phyloP scores from a whole-genome alignment of 2,329 filamentous ascomycete species.

The Colletotrichum sidae region DNA sequence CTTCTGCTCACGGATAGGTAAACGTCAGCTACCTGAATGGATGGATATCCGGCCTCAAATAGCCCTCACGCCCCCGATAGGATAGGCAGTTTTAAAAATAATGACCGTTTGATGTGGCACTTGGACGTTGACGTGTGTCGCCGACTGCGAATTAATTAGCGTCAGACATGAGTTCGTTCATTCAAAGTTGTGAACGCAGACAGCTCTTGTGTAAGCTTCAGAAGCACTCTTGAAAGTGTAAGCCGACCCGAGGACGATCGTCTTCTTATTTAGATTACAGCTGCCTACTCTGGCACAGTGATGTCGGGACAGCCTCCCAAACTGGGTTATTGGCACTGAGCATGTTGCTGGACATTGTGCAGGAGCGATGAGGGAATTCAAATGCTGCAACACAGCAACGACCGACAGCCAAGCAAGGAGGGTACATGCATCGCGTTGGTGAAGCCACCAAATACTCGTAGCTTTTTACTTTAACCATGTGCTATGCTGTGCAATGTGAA shows the following conservation, averaged over 20 bases:
- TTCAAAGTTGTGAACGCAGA: background rate
- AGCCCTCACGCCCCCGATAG: conserved; percentile 2
- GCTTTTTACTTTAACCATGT: no score
- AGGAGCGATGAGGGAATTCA: conserved; percentile 4
- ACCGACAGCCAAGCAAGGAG: background rate
- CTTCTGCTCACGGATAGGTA: no score
- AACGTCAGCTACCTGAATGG: no score
- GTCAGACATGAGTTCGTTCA: background rate
- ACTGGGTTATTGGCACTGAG: background rate
- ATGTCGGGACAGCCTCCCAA: background rate
- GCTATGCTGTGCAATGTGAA: background rate
- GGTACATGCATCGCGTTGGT: background rate
- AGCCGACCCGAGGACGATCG: conserved; percentile 10
- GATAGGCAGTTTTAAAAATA: conserved; percentile 5
- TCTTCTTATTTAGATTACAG: conserved; percentile 22
- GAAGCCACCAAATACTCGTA: conserved; percentile 5
- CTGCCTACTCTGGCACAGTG: background rate
- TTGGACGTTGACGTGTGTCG: conserved; percentile 8
- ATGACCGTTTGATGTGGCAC: conserved; percentile 11
- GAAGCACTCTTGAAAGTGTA: background rate
- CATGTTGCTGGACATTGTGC: no score
- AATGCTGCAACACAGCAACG: conserved; percentile 23
- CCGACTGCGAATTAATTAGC: background rate
- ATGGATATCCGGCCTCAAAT: background rate
- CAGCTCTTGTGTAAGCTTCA: conserved; percentile 11